These are phyloP conservation scores for Apiotrichum veenhuisii DNA, from an alignment of 1,284 basidiomycete species.

Conservation along the genomic window DNA sequence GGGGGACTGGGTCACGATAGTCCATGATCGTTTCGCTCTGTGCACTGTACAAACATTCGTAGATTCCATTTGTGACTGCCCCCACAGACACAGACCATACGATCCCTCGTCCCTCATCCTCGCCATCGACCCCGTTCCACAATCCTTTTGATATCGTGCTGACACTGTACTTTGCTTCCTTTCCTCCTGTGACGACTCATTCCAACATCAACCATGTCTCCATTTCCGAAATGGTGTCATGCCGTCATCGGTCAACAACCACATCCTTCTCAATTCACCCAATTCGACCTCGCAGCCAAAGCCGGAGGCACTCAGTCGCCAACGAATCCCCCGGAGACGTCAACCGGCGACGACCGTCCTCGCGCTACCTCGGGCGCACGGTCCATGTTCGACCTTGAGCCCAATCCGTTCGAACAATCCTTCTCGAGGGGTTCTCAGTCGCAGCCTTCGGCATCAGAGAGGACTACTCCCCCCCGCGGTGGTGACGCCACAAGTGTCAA, in stretches of 20 bases:
- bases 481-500: constrained; percentile 45
- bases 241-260: not conserved
- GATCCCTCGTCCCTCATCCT: not conserved
- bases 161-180: too few relatives aligned
- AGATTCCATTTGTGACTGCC: not conserved
- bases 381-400: constrained; percentile 62
- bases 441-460: constrained; percentile 52
- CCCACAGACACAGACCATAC: not conserved
- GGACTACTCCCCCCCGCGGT: constrained; percentile 51
- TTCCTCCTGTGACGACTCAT: too few relatives aligned
- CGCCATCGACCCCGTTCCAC: not conserved
- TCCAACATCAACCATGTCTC: not conserved
- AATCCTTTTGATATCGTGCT: too few relatives aligned
- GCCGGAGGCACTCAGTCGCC: not conserved
- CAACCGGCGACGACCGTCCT: constrained; percentile 5
- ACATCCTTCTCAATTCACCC: not conserved
- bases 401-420: constrained; percentile 94
- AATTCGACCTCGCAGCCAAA: constrained; percentile 6
- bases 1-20: too few relatives aligned
- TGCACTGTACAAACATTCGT: not conserved
- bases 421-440: constrained; percentile 61
- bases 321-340: constrained; percentile 1
- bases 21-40: not conserved
- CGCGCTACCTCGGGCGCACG: constrained; percentile 13
- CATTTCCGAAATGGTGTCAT: constrained; percentile 1